These are phyloP conservation scores for Cardamine chenopodiifolia DNA, from an alignment of 345 rosid genomes.

Conservation along the genomic window DNA sequence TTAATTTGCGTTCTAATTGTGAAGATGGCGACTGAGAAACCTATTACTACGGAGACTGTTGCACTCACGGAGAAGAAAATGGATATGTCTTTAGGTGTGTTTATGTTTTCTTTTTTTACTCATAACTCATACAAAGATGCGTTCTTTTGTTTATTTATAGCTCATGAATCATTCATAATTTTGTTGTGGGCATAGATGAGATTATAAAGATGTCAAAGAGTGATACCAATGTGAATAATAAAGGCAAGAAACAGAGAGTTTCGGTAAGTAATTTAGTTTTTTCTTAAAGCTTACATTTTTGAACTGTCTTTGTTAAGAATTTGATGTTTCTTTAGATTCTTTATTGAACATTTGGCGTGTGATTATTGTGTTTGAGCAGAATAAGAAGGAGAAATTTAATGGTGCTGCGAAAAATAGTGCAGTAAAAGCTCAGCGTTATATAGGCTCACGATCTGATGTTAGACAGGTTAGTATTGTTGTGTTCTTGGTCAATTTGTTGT, in stretches of 20 bases:
- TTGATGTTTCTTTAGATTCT: slow-evolving; percentile 17
- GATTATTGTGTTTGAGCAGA: slow-evolving; percentile 45
- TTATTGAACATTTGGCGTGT: slow-evolving; percentile 18
- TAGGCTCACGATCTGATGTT: slow-evolving; percentile 67
- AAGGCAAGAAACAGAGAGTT: slow-evolving; percentile 57
- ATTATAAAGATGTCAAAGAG: slow-evolving; percentile 85
- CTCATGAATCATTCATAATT: slow-evolving; percentile 16
- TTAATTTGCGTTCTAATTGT: no score
- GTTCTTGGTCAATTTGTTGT: not conserved
- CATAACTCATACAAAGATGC: not conserved
- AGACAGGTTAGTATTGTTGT: slow-evolving; percentile 63
- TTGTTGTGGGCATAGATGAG: slow-evolving; percentile 51
- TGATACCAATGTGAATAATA: slow-evolving; percentile 43
- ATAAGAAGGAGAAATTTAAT: slow-evolving; percentile 55
- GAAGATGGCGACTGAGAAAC: slow-evolving; percentile 60
- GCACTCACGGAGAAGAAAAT: slow-evolving; percentile 87
- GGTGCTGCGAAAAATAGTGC: slow-evolving; percentile 48
- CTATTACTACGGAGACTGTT: slow-evolving; percentile 71
- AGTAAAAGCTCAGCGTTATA: slow-evolving; percentile 54
- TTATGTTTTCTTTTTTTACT: no score
- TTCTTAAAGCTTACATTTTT: not conserved
- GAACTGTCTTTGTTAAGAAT: not conserved
- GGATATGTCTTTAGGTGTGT: slow-evolving; percentile 83
- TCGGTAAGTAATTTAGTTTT: slow-evolving; percentile 47
- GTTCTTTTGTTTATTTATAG: not conserved